Conservation (phyloP, 177 flowering plant genomes). For the Vitis hybrid region DNA sequence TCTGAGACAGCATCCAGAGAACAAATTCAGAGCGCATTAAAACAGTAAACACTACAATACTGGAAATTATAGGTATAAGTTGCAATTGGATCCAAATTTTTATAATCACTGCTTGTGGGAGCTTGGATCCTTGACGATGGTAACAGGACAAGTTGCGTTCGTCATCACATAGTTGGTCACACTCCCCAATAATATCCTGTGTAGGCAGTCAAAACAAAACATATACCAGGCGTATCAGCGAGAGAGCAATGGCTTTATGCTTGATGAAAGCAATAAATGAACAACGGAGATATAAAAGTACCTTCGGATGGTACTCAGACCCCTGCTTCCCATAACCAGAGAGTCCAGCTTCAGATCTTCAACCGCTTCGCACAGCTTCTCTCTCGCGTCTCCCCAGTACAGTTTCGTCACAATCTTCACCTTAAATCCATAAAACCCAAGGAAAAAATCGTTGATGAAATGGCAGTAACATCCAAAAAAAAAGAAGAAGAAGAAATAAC, state of each 20-base stretch:
- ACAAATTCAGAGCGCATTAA: too few species aligned
- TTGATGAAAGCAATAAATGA: neutral
- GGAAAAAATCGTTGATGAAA: neutral
- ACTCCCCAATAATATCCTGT: constrained; percentile 78
- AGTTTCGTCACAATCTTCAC: constrained; percentile 49
- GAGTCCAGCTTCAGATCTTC: constrained; percentile 67
- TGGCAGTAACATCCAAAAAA: neutral
- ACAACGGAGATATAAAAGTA: constrained; percentile 3
- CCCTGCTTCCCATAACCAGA: constrained; percentile 82
- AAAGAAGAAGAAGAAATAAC: neutral
- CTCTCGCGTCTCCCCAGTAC: constrained; percentile 84
- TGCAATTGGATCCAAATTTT: too few species aligned
- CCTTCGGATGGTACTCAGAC: constrained; percentile 62
- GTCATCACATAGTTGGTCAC: constrained; percentile 60
- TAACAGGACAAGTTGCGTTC: constrained; percentile 70
- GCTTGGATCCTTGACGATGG: constrained; percentile 64
- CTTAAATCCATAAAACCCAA: constrained; percentile 21
- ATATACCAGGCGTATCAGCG: neutral
- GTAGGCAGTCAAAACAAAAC: neutral
- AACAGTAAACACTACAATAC: too few species aligned
- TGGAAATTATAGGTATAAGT: too few species aligned
- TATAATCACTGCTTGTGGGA: constrained; percentile 26
- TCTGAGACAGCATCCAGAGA: too few species aligned
- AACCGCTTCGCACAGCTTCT: constrained; percentile 52
- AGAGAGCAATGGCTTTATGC: neutral